Evolutionary conservation across 2,329 filamentous ascomycete genomes (phyloP).

Genomic region (Pseudocercospora macadamiae): DNA sequence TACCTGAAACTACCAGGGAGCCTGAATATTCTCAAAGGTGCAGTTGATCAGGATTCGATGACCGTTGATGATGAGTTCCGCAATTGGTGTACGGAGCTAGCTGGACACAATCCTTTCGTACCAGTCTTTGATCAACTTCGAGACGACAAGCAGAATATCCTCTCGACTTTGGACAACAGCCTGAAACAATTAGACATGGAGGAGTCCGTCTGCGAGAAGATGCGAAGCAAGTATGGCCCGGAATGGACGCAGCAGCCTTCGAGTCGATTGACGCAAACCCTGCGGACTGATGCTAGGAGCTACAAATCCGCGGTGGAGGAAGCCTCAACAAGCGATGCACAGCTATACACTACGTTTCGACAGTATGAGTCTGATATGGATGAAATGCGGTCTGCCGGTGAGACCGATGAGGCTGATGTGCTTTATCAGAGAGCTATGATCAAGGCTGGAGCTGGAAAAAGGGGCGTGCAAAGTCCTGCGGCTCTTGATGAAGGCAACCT

Average conservation of each 20-base stretch:
- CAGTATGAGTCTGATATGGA: slow-evolving; percentile 89
- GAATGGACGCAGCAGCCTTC: slow-evolving; percentile 99
- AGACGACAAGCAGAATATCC: slow-evolving; percentile 74
- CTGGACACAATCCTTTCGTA: slow-evolving; percentile 78
- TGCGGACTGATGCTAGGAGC: slow-evolving; percentile 82
- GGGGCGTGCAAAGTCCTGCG: slow-evolving; percentile 60
- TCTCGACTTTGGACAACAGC: slow-evolving; percentile 73
- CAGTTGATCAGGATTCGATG: slow-evolving; percentile 82
- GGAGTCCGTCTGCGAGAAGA: slow-evolving; percentile 97
- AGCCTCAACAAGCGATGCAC: slow-evolving; percentile 81
- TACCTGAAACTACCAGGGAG: slow-evolving; percentile 81
- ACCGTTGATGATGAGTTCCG: slow-evolving; percentile 88
- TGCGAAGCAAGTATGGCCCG: slow-evolving; percentile 93
- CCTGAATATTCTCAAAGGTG: slow-evolving; percentile 87
- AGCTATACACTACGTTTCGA: slow-evolving; percentile 79
- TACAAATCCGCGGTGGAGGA: slow-evolving; percentile 90
- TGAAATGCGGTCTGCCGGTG: slow-evolving; percentile 89
- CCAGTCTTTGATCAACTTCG: slow-evolving; percentile 78
- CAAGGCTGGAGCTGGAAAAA: slow-evolving; percentile 71
- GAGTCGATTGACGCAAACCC: slow-evolving; percentile 80
- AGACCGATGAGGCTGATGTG: slow-evolving; percentile 82
- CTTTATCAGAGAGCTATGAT: slow-evolving; percentile 86
- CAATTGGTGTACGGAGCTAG: slow-evolving; percentile 91
- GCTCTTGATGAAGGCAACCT: slow-evolving; percentile 69
- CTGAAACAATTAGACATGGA: slow-evolving; percentile 93